Base-by-base conservation (phyloP, 1,139 yeast species). In the Pichia sp. region DNA sequence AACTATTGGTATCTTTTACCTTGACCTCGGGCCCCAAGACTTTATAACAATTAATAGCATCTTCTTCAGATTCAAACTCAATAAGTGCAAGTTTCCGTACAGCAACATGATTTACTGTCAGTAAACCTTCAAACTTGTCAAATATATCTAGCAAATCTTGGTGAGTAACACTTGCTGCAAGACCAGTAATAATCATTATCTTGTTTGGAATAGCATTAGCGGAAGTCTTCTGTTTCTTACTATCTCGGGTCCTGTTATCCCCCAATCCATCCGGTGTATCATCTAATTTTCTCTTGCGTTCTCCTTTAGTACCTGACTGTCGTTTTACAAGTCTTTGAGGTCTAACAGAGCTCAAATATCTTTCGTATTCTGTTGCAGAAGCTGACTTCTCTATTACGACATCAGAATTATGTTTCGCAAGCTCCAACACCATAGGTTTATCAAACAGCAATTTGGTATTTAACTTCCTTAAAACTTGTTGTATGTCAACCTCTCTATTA, bases 41-140 rank as follows among this genome's bases (percentile, higher is more conserved):
- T 11, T 67, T 64, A 43, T 67, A 61, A 4, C 74, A 75, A 2
- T 54, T 58, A 1, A 69, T 61, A 0, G 85, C 79, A 34, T 67
- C 66, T 5, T 58, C 60, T 22, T 76, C 80, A 6, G 66, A 62
- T 28, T 73, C 78, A 57, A 79, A 91, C 53, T 91, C 96, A 11
- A 91, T 72, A 59, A 91, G 83, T 7, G 93, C 94, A 41, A 91
- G 73, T 34, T 74, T 72, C 37, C 86, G 71, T 2, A 79, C 75
- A 3, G 72, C 69, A 28, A 91, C 86, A 38, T 77, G 63, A 41
- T 95, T 74, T 1, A 80, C 68, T 46, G 78, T 84, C 21, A 73
- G 62, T 47, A 79, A 82, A 0, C 94, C 94, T 3, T 66, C 59
- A 49, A 62, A 75, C 12, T 61, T 52, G 5, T 63, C 67, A 53